A percentile compares a stretch with the other conserved stretches of the same genome.
Conservation (phyloP, 2,329 filamentous ascomycete species). For the Aspergillus melleus region DNA sequence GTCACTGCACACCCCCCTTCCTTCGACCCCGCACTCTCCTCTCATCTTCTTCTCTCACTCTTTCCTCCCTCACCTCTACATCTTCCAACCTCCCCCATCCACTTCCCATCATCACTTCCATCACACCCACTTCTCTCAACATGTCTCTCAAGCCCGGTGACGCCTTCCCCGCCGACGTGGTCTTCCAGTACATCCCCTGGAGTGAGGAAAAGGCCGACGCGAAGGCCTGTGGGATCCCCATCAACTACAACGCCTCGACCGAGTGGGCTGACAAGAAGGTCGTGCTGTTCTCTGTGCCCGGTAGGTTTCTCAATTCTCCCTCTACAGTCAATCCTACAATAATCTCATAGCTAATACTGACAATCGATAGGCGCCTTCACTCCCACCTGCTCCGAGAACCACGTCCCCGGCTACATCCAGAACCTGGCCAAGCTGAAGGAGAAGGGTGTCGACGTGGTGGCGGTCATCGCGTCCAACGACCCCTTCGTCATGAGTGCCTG, state of each 20-base stretch:
- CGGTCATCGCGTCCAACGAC: slow-evolving; percentile 80
- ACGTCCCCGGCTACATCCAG: slow-evolving; percentile 75
- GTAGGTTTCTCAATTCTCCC: slow-evolving; percentile 34
- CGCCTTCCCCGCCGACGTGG: slow-evolving; percentile 74
- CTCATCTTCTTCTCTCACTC: neutral
- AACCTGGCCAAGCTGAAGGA: slow-evolving; percentile 67
- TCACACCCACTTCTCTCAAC: neutral
- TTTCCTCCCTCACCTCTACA: neutral
- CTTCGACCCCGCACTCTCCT: neutral
- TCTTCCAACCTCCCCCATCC: neutral
- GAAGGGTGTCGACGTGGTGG: slow-evolving; percentile 78
- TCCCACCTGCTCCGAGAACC: slow-evolving; percentile 75
- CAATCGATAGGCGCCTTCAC: slow-evolving; percentile 68
- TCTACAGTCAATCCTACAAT: neutral
- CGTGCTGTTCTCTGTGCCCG: slow-evolving; percentile 69
- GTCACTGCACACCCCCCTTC: neutral
- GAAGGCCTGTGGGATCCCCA: slow-evolving; percentile 74
- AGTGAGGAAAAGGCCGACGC: slow-evolving; percentile 67
- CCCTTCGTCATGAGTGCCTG: slow-evolving; percentile 82
- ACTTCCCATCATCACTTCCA: neutral
- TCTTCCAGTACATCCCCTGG: slow-evolving; percentile 82
- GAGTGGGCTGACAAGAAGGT: slow-evolving; percentile 72
- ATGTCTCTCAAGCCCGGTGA: slow-evolving; percentile 72
- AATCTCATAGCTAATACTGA: neutral
- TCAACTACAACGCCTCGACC: slow-evolving; percentile 77